A percentile compares a stretch with the other conserved stretches of the same genome.
Evolutionary conservation across 495 filamentous ascomycete genomes (phyloP).

Genomic region (Umbilicaria muhlenbergii): DNA sequence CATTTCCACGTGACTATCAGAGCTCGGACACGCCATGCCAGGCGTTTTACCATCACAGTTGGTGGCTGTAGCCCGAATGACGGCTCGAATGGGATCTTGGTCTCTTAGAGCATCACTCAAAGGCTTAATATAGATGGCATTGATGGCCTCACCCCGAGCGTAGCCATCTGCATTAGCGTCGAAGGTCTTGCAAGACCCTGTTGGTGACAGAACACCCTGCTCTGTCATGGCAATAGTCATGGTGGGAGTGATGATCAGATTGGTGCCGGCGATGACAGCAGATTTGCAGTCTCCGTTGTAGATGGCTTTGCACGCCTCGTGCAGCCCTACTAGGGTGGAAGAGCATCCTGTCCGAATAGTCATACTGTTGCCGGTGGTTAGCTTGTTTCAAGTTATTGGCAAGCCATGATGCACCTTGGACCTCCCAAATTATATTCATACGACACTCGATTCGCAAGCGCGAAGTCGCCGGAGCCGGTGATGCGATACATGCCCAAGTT

Average conservation of each 20-base stretch:
- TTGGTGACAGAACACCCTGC: slow-evolving; percentile 15
- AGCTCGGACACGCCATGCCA: slow-evolving; percentile 10
- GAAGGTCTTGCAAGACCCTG: slow-evolving; percentile 37
- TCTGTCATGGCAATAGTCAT: slow-evolving; percentile 17
- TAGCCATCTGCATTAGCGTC: slow-evolving; percentile 48
- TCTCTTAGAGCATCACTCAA: slow-evolving; percentile 20
- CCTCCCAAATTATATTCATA: slow-evolving; percentile 19
- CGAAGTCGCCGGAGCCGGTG: slow-evolving; percentile 7
- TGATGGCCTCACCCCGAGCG: slow-evolving; percentile 39
- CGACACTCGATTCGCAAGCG: slow-evolving; percentile 18
- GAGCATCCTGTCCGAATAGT: slow-evolving; percentile 25
- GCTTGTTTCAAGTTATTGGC: not conserved
- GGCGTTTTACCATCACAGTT: slow-evolving; percentile 23
- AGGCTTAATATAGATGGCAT: slow-evolving; percentile 21
- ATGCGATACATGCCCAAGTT: slow-evolving; percentile 4
- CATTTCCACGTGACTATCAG: slow-evolving; percentile 15
- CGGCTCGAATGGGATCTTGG: slow-evolving; percentile 20
- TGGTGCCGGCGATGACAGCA: slow-evolving; percentile 27
- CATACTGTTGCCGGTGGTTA: slow-evolving; percentile 5
- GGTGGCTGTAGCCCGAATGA: slow-evolving; percentile 19
- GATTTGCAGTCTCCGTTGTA: slow-evolving; percentile 20
- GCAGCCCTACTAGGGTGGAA: slow-evolving; percentile 16
- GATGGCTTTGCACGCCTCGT: slow-evolving; percentile 22
- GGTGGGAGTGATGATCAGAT: slow-evolving; percentile 23
- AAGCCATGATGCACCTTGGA: slow-evolving; percentile 12